phyloP scores from a whole-genome alignment of 805 yeast species.

The Saccharomyces kudriavzevii region DNA sequence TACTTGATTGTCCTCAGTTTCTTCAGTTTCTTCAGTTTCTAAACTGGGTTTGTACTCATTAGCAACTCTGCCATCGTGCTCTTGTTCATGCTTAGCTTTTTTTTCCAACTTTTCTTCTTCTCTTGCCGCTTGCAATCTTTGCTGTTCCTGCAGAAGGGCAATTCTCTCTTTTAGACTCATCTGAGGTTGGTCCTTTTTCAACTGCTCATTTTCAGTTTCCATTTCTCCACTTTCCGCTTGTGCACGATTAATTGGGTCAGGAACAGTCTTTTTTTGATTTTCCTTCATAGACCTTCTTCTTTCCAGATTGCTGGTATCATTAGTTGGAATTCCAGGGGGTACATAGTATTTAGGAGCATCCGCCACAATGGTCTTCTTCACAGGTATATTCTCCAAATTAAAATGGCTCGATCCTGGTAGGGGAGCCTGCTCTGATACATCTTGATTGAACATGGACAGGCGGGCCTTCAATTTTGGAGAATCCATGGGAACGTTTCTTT shows the following conservation, averaged over 20 bases:
- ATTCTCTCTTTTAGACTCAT: constrained; percentile 82
- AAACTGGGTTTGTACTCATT: background rate
- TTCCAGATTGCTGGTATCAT: constrained; percentile 6
- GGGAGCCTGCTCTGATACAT: constrained; percentile 38
- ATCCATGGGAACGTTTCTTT: background rate
- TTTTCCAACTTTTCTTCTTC: constrained; percentile 53
- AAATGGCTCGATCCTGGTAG: constrained; percentile 40
- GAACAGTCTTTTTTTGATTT: constrained; percentile 8
- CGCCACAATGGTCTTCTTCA: constrained; percentile 49
- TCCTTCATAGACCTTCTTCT: background rate
- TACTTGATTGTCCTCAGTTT: background rate
- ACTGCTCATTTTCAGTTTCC: constrained; percentile 31
- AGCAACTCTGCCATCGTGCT: constrained; percentile 4
- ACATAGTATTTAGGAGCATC: constrained; percentile 54
- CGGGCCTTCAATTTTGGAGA: constrained; percentile 34
- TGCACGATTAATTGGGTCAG: constrained; percentile 14
- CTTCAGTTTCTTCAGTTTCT: background rate
- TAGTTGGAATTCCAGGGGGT: constrained; percentile 23
- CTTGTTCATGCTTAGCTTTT: constrained; percentile 34
- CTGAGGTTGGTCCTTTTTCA: constrained; percentile 52
- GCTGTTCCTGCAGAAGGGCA: constrained; percentile 72
- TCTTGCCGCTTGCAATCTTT: constrained; percentile 68
- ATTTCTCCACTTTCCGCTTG: constrained; percentile 17
- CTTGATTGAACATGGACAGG: constrained; percentile 43
- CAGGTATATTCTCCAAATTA: constrained; percentile 26